These are phyloP conservation scores for Cyclospora cayetanensis DNA, from an alignment of 169 alveolate genomes.

Conservation along the genomic window DNA sequence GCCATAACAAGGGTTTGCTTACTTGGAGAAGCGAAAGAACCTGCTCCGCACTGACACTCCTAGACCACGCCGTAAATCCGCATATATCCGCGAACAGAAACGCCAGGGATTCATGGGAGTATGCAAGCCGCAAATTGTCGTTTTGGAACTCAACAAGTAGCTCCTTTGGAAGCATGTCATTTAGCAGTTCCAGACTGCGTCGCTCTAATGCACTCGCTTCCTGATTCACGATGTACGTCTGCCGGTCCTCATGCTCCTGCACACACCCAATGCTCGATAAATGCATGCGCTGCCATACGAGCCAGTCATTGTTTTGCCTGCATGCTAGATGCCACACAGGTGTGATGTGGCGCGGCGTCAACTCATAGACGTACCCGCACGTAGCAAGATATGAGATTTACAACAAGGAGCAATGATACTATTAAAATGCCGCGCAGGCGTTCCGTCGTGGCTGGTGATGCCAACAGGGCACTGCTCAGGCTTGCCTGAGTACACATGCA, in stretches of 20 bases:
- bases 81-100: conserved; percentile 98
- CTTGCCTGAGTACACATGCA: conserved; percentile 41
- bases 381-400: conserved; percentile 43
- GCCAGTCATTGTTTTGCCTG: neutral
- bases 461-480: conserved; percentile 62
- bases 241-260: conserved; percentile 68
- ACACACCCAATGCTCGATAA: neutral
- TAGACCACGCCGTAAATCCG: conserved; percentile 97
- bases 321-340: neutral
- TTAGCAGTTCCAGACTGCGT: conserved; percentile 81
- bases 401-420: conserved; percentile 36
- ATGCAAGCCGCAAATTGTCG: conserved; percentile 80
- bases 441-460: conserved; percentile 52
- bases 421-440: conserved; percentile 63
- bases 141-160: conserved; percentile 87
- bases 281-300: neutral
- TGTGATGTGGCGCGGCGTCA: neutral
- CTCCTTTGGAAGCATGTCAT: conserved; percentile 91
- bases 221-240: conserved; percentile 67
- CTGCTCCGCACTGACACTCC: conserved; percentile 86
- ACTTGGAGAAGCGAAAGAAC: conserved; percentile 59
- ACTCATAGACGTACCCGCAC: conserved; percentile 21
- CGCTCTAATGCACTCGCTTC: conserved; percentile 63
- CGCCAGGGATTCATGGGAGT: conserved; percentile 93
- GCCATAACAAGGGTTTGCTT: no score